Percentiles rank a stretch among this genome's conserved stretches.
phyloP scores from a whole-genome alignment of 768 basidiomycete species.

The Cubamyces lactineus region DNA sequence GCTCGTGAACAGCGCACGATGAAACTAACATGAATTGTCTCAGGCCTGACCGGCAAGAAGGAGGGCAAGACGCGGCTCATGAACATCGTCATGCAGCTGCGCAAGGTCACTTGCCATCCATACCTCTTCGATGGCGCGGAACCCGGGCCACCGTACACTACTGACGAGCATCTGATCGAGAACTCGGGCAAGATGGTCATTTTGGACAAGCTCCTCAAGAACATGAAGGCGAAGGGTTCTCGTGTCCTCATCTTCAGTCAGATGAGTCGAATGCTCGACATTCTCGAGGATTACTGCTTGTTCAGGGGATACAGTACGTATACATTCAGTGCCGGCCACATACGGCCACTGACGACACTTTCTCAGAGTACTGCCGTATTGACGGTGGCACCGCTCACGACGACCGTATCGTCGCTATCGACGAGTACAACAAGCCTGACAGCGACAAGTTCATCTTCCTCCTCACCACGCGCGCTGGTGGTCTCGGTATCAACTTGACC shows the following conservation, averaged over 20 bases:
- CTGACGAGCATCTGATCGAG: constrained; percentile 93
- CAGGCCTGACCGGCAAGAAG: constrained; percentile 93
- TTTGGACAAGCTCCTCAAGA: constrained; percentile 86
- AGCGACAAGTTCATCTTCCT: constrained; percentile 97
- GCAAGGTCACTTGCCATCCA: constrained; percentile 89
- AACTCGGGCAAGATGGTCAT: constrained; percentile 98
- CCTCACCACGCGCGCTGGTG: constrained; percentile 95
- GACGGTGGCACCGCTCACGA: constrained; percentile 97
- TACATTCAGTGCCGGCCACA: background rate
- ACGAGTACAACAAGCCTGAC: constrained; percentile 94
- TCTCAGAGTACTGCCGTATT: constrained; percentile 90
- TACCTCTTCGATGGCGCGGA: constrained; percentile 97
- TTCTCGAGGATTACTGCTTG: constrained; percentile 95
- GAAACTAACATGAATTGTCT: too few relatives aligned
- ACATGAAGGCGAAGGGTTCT: constrained; percentile 92
- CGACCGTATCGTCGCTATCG: constrained; percentile 92
- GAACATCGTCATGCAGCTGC: constrained; percentile 99
- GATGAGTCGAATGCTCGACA: constrained; percentile 99
- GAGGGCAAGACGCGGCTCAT: constrained; percentile 97
- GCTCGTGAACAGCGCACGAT: too few relatives aligned
- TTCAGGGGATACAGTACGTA: constrained; percentile 85
- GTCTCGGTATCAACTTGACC: constrained; percentile 95
- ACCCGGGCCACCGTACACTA: constrained; percentile 97
- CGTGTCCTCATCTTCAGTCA: constrained; percentile 97
- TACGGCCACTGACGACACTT: constrained; percentile 7